Evolutionary conservation across 2,329 filamentous ascomycete genomes (phyloP).

Genomic region (Sarocladium strictum): DNA sequence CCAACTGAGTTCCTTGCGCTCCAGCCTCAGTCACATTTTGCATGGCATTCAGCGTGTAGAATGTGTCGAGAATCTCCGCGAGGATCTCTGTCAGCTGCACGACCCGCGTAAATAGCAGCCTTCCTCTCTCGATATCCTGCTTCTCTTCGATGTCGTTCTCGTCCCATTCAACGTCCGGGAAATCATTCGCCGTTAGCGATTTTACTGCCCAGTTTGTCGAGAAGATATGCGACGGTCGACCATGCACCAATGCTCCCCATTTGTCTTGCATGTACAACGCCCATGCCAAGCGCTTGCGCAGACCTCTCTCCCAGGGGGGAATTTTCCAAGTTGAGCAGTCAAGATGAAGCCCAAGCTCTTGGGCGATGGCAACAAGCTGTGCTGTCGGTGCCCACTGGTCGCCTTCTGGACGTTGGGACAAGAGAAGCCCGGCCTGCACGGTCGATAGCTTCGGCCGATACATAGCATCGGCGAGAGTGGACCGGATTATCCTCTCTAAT

Average conservation of each 20-base stretch:
- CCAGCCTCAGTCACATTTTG: constrained; percentile 61
- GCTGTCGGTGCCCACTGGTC: constrained; percentile 82
- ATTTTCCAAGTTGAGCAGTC: constrained; percentile 86
- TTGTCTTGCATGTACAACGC: constrained; percentile 91
- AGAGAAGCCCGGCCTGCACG: constrained; percentile 68
- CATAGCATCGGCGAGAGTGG: constrained; percentile 69
- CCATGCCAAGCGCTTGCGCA: constrained; percentile 84
- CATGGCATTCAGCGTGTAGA: constrained; percentile 75
- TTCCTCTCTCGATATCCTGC: constrained; percentile 60
- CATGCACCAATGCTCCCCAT: constrained; percentile 82
- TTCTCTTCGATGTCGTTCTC: constrained; percentile 56
- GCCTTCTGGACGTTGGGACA: constrained; percentile 69
- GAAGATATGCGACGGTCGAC: constrained; percentile 72
- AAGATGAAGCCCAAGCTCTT: constrained; percentile 83
- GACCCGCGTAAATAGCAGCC: constrained; percentile 68
- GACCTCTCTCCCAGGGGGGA: constrained; percentile 76
- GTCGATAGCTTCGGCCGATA: constrained; percentile 77
- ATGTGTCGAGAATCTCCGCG: constrained; percentile 74
- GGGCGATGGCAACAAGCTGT: constrained; percentile 78
- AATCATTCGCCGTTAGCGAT: constrained; percentile 59
- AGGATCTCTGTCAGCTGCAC: constrained; percentile 70
- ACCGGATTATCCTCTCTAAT: constrained; percentile 67
- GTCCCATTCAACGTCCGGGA: constrained; percentile 65
- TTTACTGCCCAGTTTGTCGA: constrained; percentile 71
- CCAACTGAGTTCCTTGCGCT: constrained; percentile 63